Conservation (phyloP, 176 grass and related monocot species). For the Dactylis glomerata region DNA sequence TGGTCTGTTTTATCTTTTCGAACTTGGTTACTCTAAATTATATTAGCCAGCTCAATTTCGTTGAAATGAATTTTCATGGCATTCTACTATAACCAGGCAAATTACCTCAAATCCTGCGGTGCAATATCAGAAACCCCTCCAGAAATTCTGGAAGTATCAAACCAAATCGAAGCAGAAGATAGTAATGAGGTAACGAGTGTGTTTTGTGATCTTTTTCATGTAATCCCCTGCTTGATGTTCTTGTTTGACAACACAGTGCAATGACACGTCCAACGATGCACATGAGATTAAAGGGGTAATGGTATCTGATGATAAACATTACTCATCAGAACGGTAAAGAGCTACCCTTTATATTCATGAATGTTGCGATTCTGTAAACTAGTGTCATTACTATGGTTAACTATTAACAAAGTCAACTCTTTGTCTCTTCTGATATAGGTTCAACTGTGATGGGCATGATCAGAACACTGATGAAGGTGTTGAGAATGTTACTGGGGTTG, state of each 20-base stretch:
- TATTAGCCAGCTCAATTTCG: neutral
- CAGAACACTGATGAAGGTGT: constrained; percentile 6
- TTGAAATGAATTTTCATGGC: neutral
- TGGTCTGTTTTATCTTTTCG: neutral
- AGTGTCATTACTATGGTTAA: neutral
- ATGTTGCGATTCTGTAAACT: neutral
- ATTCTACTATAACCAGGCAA: constrained; percentile 41
- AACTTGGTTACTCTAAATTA: neutral
- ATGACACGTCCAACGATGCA: neutral
- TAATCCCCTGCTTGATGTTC: constrained; percentile 1
- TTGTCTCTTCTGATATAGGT: constrained; percentile 23
- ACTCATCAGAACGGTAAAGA: constrained; percentile 33
- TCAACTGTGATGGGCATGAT: constrained; percentile 21
- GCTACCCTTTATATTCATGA: neutral
- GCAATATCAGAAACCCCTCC: constrained; percentile 53
- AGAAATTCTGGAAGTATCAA: constrained; percentile 34
- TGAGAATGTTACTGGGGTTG: neutral
- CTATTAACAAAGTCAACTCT: neutral
- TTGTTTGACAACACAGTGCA: constrained; percentile 15
- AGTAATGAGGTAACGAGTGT: constrained; percentile 28
- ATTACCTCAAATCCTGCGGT: constrained; percentile 72
- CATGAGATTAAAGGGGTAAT: neutral
- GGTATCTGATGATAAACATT: constrained; percentile 18
- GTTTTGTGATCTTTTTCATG: constrained; percentile 22
- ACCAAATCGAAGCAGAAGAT: neutral